Conservation (phyloP, 208 protist species). For the Leishmania mexicana region DNA sequence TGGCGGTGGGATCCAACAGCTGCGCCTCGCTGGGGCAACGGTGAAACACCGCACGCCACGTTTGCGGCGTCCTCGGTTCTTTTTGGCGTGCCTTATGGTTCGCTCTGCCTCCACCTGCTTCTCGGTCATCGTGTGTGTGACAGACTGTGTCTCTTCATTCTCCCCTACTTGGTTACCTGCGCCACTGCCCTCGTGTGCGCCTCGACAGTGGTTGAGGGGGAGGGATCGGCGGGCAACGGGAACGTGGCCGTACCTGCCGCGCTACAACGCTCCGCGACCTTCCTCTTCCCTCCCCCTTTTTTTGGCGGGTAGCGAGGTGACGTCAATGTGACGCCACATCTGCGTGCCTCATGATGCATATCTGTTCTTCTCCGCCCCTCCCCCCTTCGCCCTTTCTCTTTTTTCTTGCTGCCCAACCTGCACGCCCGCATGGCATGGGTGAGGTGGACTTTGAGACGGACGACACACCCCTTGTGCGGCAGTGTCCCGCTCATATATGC, state of each 20-base stretch:
- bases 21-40: not conserved
- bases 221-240: not conserved
- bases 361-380: not conserved
- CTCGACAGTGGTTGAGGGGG: not conserved
- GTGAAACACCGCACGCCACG: not conserved
- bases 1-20: not conserved
- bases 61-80: not conserved
- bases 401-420: not conserved
- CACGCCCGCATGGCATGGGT: not conserved
- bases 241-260: not conserved
- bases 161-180: no score
- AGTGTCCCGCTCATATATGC: not conserved
- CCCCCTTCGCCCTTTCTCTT: not conserved
- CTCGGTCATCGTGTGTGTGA: not conserved
- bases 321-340: not conserved
- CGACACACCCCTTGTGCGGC: not conserved
- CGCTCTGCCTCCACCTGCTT: not conserved
- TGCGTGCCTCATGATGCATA: not conserved
- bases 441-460: not conserved
- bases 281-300: not conserved
- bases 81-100: not conserved
- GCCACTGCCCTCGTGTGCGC: not conserved
- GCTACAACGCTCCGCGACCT: no score
- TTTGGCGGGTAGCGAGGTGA: not conserved
- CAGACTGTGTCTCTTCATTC: not conserved